These are phyloP conservation scores for Talaromyces trachyspermus DNA, from an alignment of 495 filamentous ascomycete genomes.

Conservation along the genomic window DNA sequence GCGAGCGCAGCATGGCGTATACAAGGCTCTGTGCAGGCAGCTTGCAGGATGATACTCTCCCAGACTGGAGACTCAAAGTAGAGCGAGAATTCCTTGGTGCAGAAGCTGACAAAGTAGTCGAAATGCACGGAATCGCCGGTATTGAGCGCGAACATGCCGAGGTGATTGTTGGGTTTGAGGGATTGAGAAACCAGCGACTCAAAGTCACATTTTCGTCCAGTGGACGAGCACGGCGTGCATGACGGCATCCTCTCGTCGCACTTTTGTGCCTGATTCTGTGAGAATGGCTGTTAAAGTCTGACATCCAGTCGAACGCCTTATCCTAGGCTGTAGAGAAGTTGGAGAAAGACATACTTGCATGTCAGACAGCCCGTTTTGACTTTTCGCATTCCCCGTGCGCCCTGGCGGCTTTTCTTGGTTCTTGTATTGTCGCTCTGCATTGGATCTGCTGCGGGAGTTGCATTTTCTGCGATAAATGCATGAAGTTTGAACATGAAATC, in stretches of 20 bases:
- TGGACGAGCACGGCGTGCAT: not conserved
- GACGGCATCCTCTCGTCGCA: constrained; percentile 4
- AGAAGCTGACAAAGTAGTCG: constrained; percentile 4
- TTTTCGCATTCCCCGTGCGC: constrained; percentile 4
- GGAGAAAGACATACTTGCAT: constrained; percentile 7
- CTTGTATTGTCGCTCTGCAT: not conserved
- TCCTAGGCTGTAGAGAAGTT: not conserved
- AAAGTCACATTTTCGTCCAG: constrained; percentile 7
- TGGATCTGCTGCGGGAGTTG: not conserved
- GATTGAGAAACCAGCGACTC: not conserved
- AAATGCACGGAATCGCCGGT: not conserved
- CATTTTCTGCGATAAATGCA: not conserved
- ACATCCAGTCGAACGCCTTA: not conserved
- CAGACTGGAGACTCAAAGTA: constrained; percentile 5
- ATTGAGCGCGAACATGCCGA: not conserved
- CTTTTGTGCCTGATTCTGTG: constrained; percentile 2
- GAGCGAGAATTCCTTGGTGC: constrained; percentile 3
- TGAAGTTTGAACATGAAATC: not conserved
- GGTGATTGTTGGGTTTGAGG: not conserved
- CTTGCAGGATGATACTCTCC: constrained; percentile 3
- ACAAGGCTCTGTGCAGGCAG: constrained; percentile 5
- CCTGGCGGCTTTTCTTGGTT: constrained; percentile 1
- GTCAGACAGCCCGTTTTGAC: constrained; percentile 9
- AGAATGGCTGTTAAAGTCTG: too few relatives aligned
- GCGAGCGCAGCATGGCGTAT: constrained; percentile 1